Evolutionary conservation across 495 filamentous ascomycete species (phyloP), one percentile per base, ranked within the genome.

Genomic region (Tuber borchii): DNA sequence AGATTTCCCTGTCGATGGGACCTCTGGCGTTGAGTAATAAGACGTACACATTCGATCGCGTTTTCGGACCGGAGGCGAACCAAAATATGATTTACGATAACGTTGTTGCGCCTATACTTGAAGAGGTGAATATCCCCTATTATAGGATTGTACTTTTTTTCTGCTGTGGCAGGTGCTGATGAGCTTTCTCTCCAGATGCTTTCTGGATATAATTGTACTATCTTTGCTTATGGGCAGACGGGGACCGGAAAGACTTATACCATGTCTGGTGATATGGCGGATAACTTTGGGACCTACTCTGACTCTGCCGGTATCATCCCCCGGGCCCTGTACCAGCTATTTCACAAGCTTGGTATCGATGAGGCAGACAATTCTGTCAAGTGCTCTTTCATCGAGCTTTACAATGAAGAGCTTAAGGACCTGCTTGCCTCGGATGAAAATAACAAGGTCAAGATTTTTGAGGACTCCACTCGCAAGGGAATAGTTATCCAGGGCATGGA

Each of bases 201-300:
- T 37, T 87, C 89, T 40, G 95, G 95, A n/a, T 98, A 92, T 85
- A 99, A 99, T 83, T 99, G 95, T 83, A 99, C 95, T 12, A 97
- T 99, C 74, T 99, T 99, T 82, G 95, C 95, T 70, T 99, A 99
- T 83, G 95, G 95, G 14, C 95, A 99, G 81, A 99, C 95, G 0
- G 95, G 95, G 42, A 99, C 95, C 0, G 95, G 95, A 73, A 99
- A 99, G 84, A 99, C 95, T 44, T 99, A 99, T 83, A 99, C 95
- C 4, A 99, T 99, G 95, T 97, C 96, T 5, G 95, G 95, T 46
- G 94, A 99, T 82, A 97, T 99, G 91, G 91, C 87, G 16, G 91
- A 95, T 77, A 93, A 90, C 1, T 86, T 93, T 69, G 93, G 93
- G 4, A 89, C 96, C 70, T 87, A 97, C 26, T 93, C 94, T 5